Evolutionary conservation across 345 rosid genomes (phyloP), one percentile per base, ranked within the genome.

Genomic region (Kernera saxatilis): DNA sequence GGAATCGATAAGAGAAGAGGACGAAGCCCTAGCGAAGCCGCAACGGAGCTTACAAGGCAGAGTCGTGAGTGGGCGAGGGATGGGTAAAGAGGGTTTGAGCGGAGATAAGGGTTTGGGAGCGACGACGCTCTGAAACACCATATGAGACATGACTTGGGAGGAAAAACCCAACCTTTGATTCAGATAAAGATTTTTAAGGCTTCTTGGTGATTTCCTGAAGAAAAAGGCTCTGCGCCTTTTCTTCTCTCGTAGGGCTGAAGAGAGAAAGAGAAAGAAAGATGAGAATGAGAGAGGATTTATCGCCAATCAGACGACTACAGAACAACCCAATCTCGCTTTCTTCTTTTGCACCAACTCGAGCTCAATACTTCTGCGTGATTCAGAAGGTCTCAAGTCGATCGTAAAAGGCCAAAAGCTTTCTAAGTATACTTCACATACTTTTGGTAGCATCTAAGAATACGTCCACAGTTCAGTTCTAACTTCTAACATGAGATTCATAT

Each of bases 41-140:
- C 82, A 78, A 61, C 84, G 81, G 18, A 67, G 60, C 83, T 73
- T 84, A 60, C 54, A 56, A 35, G 81, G 66, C 57, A 69, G 84
- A 65, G 22, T 52, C 13, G 40, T 18, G n/a, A 49, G 57, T 33
- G 75, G 58, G 32, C 69, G 84, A 58, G 79, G 80, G 68, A 76
- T 70, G 23, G 79, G 69, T 58, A 80, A 64, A 46, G 35, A 55
- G n/a, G 83, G 80, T 41, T 75, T 74, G 74, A 75, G 79, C 1
- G 78, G 53, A 2, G 71, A 77, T 18, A 78, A 64, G 59, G 81
- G 70, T 78, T 69, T 82, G 41, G 80, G 82, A 74, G 74, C 78
- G 46, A 68, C 70, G 22, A 74, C 65, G 53, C 78, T 74, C 77
- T 80, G 85, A 68, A 82, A 74, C 67, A 84, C 57, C 67, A 80